Base-by-base conservation (phyloP, 208 protist species). In the Balamuthia mandrillaris region DNA sequence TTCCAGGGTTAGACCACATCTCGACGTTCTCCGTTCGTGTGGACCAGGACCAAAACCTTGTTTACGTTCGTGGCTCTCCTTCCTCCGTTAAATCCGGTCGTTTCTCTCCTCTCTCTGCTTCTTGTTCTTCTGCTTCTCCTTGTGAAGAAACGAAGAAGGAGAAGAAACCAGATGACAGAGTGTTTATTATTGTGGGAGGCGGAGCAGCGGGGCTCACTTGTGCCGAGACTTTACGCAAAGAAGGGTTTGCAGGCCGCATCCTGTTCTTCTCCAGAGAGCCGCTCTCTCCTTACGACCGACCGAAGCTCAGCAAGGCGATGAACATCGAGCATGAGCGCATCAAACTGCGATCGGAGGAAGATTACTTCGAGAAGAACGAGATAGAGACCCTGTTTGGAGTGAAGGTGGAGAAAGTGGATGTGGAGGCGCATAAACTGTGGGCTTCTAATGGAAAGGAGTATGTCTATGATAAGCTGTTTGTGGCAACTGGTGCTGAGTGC, bases 301-400 rank as follows among this genome's bases (percentile, higher is more conserved):
- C 77, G 33, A 89, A 88, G 85, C 49, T 88, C 29, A 88, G 83
- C 79, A 88, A 88, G 81, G 83, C 83, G 6, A 86, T 86, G 83
- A 86, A 37, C 18, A 51, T 61, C 83, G 65, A 37, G 0, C 24
- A 49, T 3, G 83, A 86, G 0, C 77, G 75, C 51, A 81, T 86
- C 41, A 35, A 44, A 3, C 83, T 86, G 49, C 56, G 83, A 7
- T 31, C 41, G n/a, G n/a, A n/a, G 10, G 68, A 86, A 39, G 33
- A 29, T 41, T 86, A 65, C 56, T 86, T 45, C 75, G 24, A 86
- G 41, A 37, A 81, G 24, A 31, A 27, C 83, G 47, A 81, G 16
- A 81, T 84, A 12, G 78, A 84, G 31, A 35, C 70, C 21, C 41
- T 72, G 61, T 54, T 84, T 44, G 78, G 78, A 37, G 37, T 51